Evolutionary conservation across 129 eudicot genomes (phyloP).

Genomic region (Saposhnikovia divaricata): DNA sequence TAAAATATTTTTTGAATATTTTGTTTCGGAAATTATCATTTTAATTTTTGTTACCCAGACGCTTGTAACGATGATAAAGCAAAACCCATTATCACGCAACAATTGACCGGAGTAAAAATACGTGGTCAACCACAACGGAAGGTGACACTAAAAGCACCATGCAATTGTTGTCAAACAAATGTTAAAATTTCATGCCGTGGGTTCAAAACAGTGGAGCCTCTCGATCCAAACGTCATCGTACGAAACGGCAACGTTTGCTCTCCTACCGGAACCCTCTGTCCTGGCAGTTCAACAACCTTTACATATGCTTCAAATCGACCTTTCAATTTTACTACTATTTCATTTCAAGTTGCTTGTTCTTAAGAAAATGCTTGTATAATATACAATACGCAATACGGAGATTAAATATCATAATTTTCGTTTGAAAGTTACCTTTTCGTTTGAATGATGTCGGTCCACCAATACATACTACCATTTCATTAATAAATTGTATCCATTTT

Average conservation of each 20-base stretch:
- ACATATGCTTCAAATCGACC: not conserved
- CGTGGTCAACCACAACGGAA: not conserved
- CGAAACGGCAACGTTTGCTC: not conserved
- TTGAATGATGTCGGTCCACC: too few relatives aligned
- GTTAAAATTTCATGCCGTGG: not conserved
- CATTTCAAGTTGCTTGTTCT: conserved; percentile 1
- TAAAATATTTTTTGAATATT: too few relatives aligned
- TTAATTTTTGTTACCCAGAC: not conserved
- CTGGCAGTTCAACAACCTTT: not conserved
- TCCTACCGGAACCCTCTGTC: not conserved
- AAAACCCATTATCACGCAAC: not conserved
- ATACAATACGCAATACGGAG: too few relatives aligned
- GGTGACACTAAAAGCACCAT: not conserved
- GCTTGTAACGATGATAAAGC: not conserved
- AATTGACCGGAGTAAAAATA: not conserved
- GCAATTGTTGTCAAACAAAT: not conserved
- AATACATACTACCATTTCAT: too few relatives aligned
- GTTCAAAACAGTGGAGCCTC: not conserved
- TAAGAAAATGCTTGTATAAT: not conserved
- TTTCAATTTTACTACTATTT: not conserved
- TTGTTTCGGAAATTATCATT: too few relatives aligned
- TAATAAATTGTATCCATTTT: too few relatives aligned
- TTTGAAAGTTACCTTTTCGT: too few relatives aligned
- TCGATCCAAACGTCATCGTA: not conserved
- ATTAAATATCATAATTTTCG: too few relatives aligned